Percentiles rank a stretch among this genome's conserved stretches.
Evolutionary conservation across 1,139 yeast species (phyloP).

Genomic region (Blastobotrys persicus): DNA sequence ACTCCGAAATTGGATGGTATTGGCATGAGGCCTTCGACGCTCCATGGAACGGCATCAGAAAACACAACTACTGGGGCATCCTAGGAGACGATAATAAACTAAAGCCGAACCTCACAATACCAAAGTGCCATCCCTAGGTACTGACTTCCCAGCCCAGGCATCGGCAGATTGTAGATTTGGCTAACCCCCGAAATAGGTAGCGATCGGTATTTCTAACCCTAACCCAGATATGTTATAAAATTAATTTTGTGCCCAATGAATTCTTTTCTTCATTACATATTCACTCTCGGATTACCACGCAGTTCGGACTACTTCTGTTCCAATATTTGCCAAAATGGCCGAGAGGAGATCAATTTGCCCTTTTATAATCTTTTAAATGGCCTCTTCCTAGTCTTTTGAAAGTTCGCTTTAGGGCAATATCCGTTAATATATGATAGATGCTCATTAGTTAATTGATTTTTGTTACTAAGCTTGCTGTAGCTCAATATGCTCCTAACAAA

Average conservation of each 20-base stretch:
- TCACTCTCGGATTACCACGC: slow-evolving; percentile 36
- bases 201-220: too few relatives aligned
- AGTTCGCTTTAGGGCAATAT: slow-evolving; percentile 22
- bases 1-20: slow-evolving; percentile 49
- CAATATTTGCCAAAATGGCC: slow-evolving; percentile 36
- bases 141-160: too few relatives aligned
- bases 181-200: too few relatives aligned
- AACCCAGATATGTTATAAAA: background rate
- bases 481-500: too few relatives aligned
- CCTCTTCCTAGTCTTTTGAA: slow-evolving; percentile 5
- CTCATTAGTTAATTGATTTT: too few relatives aligned
- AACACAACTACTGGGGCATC: slow-evolving; percentile 53
- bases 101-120: slow-evolving; percentile 36
- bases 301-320: slow-evolving; percentile 27
- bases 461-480: background rate
- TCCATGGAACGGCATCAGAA: slow-evolving; percentile 54
- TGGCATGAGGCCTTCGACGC: slow-evolving; percentile 74
- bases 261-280: slow-evolving; percentile 24
- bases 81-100: slow-evolving; percentile 50
- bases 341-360: slow-evolving; percentile 31
- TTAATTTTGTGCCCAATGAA: slow-evolving; percentile 12
- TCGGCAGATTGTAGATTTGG: too few relatives aligned
- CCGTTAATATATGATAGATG: too few relatives aligned
- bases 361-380: slow-evolving; percentile 15
- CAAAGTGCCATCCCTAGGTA: slow-evolving; percentile 22